A percentile compares a stretch with the other conserved stretches of the same genome.
phyloP scores from a whole-genome alignment of 1,139 yeast species.

The Magnusiomyces suaveolens region DNA sequence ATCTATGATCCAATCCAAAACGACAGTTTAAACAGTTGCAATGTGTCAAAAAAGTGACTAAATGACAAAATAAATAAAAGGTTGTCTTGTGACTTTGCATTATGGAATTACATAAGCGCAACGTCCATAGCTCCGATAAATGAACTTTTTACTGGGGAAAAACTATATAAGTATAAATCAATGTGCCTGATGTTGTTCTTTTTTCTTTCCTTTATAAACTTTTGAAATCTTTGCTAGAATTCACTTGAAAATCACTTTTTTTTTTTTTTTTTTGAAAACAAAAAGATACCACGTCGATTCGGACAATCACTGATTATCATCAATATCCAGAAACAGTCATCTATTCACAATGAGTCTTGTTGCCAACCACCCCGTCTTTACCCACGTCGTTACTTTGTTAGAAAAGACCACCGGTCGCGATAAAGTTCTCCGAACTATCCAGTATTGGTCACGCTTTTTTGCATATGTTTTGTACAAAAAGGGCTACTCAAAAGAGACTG shows the following conservation, averaged over 20 bases:
- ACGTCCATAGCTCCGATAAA: neutral
- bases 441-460: conserved; percentile 69
- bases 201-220: neutral
- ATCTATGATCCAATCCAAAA: no score
- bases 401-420: conserved; percentile 66
- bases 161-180: neutral
- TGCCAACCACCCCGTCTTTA: conserved; percentile 54
- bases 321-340: no score
- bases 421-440: conserved; percentile 69
- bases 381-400: conserved; percentile 52
- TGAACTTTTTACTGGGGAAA: neutral
- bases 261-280: neutral
- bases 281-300: no score
- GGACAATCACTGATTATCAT: no score
- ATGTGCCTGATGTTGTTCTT: neutral
- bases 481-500: conserved; percentile 46
- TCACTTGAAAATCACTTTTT: neutral
- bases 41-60: neutral
- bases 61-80: neutral
- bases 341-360: conserved; percentile 17
- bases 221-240: neutral
- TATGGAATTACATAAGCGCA: neutral
- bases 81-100: neutral
- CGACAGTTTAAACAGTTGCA: neutral
- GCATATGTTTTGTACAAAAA: conserved; percentile 52